Evolutionary conservation across 2,329 filamentous ascomycete species (phyloP).

Genomic region (Ophiostoma novo-ulmi): DNA sequence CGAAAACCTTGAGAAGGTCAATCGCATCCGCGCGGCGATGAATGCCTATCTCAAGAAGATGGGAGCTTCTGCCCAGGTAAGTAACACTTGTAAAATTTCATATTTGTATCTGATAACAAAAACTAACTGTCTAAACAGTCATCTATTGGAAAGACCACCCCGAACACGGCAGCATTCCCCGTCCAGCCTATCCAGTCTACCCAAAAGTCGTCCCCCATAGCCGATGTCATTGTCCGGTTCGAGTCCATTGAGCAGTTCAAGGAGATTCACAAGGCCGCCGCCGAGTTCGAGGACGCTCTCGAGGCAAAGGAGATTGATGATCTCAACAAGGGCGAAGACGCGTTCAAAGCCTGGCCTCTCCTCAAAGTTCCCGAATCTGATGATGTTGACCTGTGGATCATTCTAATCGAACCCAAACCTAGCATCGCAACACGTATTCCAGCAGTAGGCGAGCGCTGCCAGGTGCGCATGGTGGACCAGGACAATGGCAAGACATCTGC

Average conservation of each 20-base stretch:
- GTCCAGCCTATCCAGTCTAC: background rate
- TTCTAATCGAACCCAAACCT: constrained; percentile 23
- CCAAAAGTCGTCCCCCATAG: background rate
- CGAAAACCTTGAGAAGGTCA: background rate
- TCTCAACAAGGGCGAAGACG: constrained; percentile 35
- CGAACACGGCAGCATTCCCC: background rate
- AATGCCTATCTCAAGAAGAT: background rate
- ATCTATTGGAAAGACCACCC: background rate
- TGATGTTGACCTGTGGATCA: constrained; percentile 25
- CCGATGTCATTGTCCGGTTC: constrained; percentile 21
- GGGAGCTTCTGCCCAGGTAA: background rate
- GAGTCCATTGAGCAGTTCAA: constrained; percentile 25
- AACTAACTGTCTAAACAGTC: background rate
- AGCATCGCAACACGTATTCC: constrained; percentile 21
- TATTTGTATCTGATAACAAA: background rate
- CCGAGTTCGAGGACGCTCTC: constrained; percentile 24
- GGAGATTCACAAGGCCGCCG: constrained; percentile 21
- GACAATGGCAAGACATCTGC: constrained; percentile 13
- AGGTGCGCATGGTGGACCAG: constrained; percentile 20
- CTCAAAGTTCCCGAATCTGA: constrained; percentile 17
- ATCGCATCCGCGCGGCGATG: background rate
- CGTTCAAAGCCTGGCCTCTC: constrained; percentile 26
- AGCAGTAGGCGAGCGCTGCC: constrained; percentile 24
- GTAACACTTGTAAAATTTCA: background rate
- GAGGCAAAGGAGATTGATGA: constrained; percentile 31